A percentile compares a stretch with the other conserved stretches of the same genome.
phyloP scores from a whole-genome alignment of 2,329 filamentous ascomycete genomes.

The Diaporthe velutina region DNA sequence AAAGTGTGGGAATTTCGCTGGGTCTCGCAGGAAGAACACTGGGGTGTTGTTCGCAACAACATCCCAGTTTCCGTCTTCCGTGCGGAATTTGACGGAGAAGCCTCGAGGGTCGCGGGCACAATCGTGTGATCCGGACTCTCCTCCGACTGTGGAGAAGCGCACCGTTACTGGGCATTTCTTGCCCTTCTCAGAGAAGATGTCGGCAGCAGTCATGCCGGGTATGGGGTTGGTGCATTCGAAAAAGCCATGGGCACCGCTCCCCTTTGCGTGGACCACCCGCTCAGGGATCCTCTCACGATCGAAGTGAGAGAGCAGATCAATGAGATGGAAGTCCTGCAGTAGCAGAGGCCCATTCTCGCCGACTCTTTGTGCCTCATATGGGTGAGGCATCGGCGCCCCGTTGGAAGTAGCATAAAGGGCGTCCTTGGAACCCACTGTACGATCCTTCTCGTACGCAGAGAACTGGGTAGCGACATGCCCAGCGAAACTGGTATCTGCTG shows the following conservation, averaged over 20 bases:
- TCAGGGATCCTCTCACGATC: slow-evolving; percentile 73
- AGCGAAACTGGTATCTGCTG: slow-evolving; percentile 52
- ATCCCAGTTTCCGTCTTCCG: slow-evolving; percentile 81
- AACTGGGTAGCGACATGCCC: slow-evolving; percentile 53
- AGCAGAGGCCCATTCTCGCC: slow-evolving; percentile 71
- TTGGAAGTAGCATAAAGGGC: slow-evolving; percentile 68
- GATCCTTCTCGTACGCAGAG: slow-evolving; percentile 55
- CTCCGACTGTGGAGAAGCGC: slow-evolving; percentile 82
- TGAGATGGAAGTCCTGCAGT: slow-evolving; percentile 71
- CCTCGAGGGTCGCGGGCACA: slow-evolving; percentile 80
- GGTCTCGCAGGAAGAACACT: slow-evolving; percentile 81
- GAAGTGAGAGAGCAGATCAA: slow-evolving; percentile 72
- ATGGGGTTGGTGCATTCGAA: slow-evolving; percentile 62
- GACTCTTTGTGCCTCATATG: slow-evolving; percentile 68
- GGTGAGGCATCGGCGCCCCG: slow-evolving; percentile 68
- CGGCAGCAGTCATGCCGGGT: slow-evolving; percentile 66
- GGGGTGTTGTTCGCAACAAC: slow-evolving; percentile 81
- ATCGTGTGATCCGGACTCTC: slow-evolving; percentile 79
- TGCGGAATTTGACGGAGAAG: slow-evolving; percentile 80
- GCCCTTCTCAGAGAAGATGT: slow-evolving; percentile 70
- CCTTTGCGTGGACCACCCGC: slow-evolving; percentile 72
- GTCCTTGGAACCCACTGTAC: slow-evolving; percentile 53
- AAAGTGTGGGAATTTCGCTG: slow-evolving; percentile 79
- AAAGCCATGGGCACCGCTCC: slow-evolving; percentile 67
- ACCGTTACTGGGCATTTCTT: slow-evolving; percentile 77